Evolutionary conservation across 1,284 basidiomycete species (phyloP).

Genomic region (Ceratobasidium sp.): DNA sequence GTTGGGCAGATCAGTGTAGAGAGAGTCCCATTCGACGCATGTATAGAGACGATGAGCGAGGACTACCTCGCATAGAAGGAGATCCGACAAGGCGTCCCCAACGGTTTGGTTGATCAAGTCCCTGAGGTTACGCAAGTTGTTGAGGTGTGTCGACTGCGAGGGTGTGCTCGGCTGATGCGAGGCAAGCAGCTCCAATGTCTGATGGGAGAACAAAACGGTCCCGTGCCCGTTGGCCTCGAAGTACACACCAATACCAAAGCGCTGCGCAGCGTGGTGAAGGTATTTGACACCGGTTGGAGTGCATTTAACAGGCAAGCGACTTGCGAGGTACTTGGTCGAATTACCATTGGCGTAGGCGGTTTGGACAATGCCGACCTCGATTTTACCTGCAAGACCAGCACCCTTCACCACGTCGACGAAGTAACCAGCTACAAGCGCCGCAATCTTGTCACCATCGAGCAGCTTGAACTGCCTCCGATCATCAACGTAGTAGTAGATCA

Average conservation of each 20-base stretch:
- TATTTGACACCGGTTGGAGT: conserved; percentile 98
- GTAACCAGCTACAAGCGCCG: conserved; percentile 91
- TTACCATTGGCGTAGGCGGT: conserved; percentile 99
- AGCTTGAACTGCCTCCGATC: conserved; percentile 81
- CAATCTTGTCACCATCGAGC: conserved; percentile 99
- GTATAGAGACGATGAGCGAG: conserved; percentile 88
- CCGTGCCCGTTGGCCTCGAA: conserved; percentile 99
- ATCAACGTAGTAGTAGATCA: conserved; percentile 95
- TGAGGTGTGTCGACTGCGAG: conserved; percentile 80
- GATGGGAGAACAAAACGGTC: conserved; percentile 91
- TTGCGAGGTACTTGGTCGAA: conserved; percentile 88
- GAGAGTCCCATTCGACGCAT: conserved; percentile 90
- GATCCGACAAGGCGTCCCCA: conserved; percentile 95
- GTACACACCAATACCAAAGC: conserved; percentile 95
- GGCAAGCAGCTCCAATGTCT: conserved; percentile 70
- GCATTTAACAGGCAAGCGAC: conserved; percentile 94
- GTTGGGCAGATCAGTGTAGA: conserved; percentile 96
- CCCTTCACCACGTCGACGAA: conserved; percentile 90
- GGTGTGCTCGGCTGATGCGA: conserved; percentile 78
- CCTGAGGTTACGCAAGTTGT: conserved; percentile 79
- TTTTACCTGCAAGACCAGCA: conserved; percentile 75
- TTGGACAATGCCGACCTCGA: conserved; percentile 94
- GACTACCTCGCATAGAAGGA: conserved; percentile 94
- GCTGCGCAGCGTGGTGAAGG: conserved; percentile 95
- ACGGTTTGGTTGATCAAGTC: conserved; percentile 98